These are phyloP conservation scores for Aspergillus pseudoterreus DNA, from an alignment of 2,329 filamentous ascomycete species.

Conservation along the genomic window DNA sequence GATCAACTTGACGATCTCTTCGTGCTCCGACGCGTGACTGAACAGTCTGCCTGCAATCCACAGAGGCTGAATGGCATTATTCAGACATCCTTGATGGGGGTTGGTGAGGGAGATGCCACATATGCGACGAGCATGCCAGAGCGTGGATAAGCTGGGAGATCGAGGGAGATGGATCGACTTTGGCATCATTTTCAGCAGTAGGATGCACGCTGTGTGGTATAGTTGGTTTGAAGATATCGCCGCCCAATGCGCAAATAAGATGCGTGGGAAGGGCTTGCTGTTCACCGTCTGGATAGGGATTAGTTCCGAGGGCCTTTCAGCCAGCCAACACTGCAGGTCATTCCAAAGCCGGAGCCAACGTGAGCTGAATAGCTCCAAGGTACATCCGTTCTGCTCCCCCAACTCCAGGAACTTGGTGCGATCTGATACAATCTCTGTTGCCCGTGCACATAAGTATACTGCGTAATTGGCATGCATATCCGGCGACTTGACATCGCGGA, in stretches of 20 bases:
- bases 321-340: slow-evolving; percentile 49
- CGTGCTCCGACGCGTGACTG: slow-evolving; percentile 49
- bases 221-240: slow-evolving; percentile 52
- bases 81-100: slow-evolving; percentile 53
- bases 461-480: slow-evolving; percentile 60
- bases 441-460: slow-evolving; percentile 54
- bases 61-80: slow-evolving; percentile 57
- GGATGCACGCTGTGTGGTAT: slow-evolving; percentile 54
- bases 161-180: slow-evolving; percentile 23
- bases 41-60: slow-evolving; percentile 55
- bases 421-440: slow-evolving; percentile 50
- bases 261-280: slow-evolving; percentile 25
- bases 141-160: slow-evolving; percentile 32
- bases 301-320: slow-evolving; percentile 46
- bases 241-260: slow-evolving; percentile 48
- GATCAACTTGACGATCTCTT: slow-evolving; percentile 38
- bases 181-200: slow-evolving; percentile 48
- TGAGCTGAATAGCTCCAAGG: slow-evolving; percentile 36
- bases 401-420: slow-evolving; percentile 49
- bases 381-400: slow-evolving; percentile 45
- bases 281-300: slow-evolving; percentile 38
- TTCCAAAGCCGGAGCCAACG: slow-evolving; percentile 51
- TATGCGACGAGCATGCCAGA: slow-evolving; percentile 56
- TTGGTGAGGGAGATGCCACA: slow-evolving; percentile 57
- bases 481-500: slow-evolving; percentile 35